Base-by-base conservation (phyloP, 2,329 filamentous ascomycete species). In the Blastomyces gilchristii region DNA sequence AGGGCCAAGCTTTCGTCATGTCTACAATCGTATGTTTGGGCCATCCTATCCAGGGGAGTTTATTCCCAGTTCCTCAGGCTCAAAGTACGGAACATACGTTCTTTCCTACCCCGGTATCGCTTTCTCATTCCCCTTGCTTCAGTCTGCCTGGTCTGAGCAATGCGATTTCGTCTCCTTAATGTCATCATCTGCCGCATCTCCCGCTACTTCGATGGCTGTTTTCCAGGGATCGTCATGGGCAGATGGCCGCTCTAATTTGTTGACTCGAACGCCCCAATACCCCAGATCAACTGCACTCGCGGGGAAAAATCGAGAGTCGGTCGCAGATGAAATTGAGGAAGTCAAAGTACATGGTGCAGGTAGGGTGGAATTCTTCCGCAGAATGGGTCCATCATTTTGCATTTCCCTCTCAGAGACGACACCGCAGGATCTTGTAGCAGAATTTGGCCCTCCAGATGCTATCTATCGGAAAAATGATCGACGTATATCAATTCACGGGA, bases 21-120 rank as follows among this genome's bases (percentile, higher is more conserved):
- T 99, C 68, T 99, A 97, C 74, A 91, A 96, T 70, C 87, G 90
- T 61, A 81, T 97, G n/a, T 87, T 99, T 66, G 94, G 94, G 0
- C 92, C 92, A 22, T 95, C 93, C 0, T 97, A 96, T 73, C 89
- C 89, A 0, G 94, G 94, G 66, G 94, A 99, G 79, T 99, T 93
- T 71, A 82, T 96, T 47, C 83, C 87, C 9, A 85, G 90, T 0
- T 74, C 76, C 7, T 71, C 79, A 1, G 80, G 79, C 2, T 80
- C 81, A 12, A 79, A 80, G 18, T 78, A 81, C 64, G 92, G 92
- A 18, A 88, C 85, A 28, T 99, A 97, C 72, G 86, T 96, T 43
- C 80, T 99, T 43, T 97, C 93, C 1, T 99, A 97, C 76, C 92
- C 93, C 0, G 94, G 94, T 0, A 86, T 99, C 39, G 91, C 93